These are phyloP conservation scores for Ophiocordyceps sinensis DNA, from an alignment of 2,329 filamentous ascomycete genomes.

Conservation along the genomic window DNA sequence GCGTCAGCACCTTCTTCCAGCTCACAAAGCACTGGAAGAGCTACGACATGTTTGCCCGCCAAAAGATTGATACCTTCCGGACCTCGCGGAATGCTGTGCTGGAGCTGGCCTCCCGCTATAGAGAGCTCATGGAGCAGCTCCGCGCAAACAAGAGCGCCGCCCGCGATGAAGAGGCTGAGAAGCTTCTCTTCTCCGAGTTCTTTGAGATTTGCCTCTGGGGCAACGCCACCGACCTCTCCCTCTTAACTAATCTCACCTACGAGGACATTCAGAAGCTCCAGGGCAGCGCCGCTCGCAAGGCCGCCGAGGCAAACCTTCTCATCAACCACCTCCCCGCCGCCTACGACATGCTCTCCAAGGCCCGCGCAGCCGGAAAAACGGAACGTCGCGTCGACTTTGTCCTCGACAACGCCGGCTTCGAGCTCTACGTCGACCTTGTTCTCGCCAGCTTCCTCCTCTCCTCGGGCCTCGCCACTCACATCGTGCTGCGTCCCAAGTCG, in stretches of 20 bases:
- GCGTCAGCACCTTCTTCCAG: slow-evolving; percentile 65
- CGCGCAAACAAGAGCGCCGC: slow-evolving; percentile 35
- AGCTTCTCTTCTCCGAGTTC: slow-evolving; percentile 78
- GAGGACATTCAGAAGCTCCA: slow-evolving; percentile 96
- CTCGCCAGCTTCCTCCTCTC: slow-evolving; percentile 82
- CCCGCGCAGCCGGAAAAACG: slow-evolving; percentile 45
- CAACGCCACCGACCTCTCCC: slow-evolving; percentile 86
- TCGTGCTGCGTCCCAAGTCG: slow-evolving; percentile 84
- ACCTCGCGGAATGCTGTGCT: slow-evolving; percentile 78
- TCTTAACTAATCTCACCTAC: slow-evolving; percentile 79
- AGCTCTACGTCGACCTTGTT: slow-evolving; percentile 89
- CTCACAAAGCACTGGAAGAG: slow-evolving; percentile 69
- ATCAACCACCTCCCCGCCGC: slow-evolving; percentile 68
- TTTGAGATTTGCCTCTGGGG: slow-evolving; percentile 95
- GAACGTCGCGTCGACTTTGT: slow-evolving; percentile 83
- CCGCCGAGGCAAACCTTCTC: slow-evolving; percentile 80
- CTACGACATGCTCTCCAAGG: slow-evolving; percentile 53
- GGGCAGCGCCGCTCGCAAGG: slow-evolving; percentile 73
- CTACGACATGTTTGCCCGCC: slow-evolving; percentile 80
- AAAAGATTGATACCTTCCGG: slow-evolving; percentile 85
- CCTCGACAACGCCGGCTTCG: slow-evolving; percentile 93
- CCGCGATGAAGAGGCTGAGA: slow-evolving; percentile 53
- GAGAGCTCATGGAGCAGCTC: slow-evolving; percentile 55
- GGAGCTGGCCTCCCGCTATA: slow-evolving; percentile 68
- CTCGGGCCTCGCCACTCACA: slow-evolving; percentile 67